Evolutionary conservation across 371 early-diverging fungal genomes (phyloP).

Genomic region (Cladochytrium tenue): DNA sequence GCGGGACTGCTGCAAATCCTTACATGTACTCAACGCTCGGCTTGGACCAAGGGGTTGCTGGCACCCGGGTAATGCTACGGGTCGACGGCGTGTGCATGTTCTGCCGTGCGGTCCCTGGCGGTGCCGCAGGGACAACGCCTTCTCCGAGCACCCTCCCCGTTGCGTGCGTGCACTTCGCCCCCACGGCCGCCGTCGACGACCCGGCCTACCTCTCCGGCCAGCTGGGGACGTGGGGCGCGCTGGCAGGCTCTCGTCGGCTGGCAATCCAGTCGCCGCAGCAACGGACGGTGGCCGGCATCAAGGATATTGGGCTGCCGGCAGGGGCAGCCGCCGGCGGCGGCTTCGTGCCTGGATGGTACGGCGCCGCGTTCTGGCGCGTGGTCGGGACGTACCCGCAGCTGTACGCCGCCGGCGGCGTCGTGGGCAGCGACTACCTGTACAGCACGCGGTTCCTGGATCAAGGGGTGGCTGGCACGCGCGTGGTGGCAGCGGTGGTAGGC

Average conservation of each 20-base stretch:
- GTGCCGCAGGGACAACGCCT: not conserved
- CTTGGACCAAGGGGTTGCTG: conserved; percentile 16
- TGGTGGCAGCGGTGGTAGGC: conserved; percentile 18
- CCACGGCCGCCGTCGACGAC: conserved; percentile 8
- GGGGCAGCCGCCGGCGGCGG: not conserved
- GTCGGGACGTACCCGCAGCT: conserved; percentile 16
- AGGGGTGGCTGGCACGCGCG: conserved; percentile 14
- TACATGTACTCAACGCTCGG: conserved; percentile 13
- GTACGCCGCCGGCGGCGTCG: conserved; percentile 23
- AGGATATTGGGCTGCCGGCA: conserved; percentile 6
- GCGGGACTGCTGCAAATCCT: conserved; percentile 1
- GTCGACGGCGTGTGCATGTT: conserved; percentile 12
- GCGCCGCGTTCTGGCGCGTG: conserved; percentile 19
- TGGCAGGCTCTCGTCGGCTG: not conserved
- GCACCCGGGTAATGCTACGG: conserved; percentile 14
- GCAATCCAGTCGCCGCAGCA: not conserved
- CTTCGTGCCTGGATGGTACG: conserved; percentile 17
- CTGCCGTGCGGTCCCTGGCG: conserved; percentile 15
- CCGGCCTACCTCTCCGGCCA: conserved; percentile 12
- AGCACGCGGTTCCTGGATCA: conserved; percentile 9
- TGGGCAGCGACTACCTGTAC: conserved; percentile 15
- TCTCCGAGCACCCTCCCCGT: no score
- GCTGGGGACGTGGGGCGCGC: conserved; percentile 8
- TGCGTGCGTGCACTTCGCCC: conserved; percentile 20
- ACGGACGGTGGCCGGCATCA: conserved; percentile 8